Base-by-base conservation (phyloP, 345 rosid genomes). In the Eutrema yunnanense region DNA sequence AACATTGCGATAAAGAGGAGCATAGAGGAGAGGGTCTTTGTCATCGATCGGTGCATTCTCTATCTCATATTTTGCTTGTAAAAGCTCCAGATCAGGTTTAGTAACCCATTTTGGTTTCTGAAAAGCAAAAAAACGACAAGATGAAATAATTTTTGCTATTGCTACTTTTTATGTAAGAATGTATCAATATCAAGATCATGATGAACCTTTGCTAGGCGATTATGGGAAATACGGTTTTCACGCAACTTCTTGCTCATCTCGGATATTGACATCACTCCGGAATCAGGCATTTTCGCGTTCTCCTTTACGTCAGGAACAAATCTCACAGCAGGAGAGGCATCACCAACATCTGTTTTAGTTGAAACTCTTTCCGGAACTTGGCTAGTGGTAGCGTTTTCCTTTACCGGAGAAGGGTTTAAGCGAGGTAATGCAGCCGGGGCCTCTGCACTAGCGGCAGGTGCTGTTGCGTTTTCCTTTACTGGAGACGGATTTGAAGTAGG, bases 41-140 rank as follows among this genome's bases (percentile, higher is more conserved):
- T 82, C 72, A 66, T 78, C 57, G 30, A 84, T 73, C 0, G 96
- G 86, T 42, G 97, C 92, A 78, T 79, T 87, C 83, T 82, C 82
- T 7, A 95, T 89, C 71, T 85, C 86, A 30, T 77, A 59, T 85
- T 86, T 91, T 30, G 86, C 90, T 69, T 62, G 50, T 53, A 81
- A 37, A 6, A 95, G 82, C 77, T 89, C 86, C 49, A 74, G 33
- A 72, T 95, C 99, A 52, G 80, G 92, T 52, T 75, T 75, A 7
- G 96, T 84, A 65, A 88, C 74, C 97, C 93, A 86, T 67, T 81
- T 82, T 33, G 93, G 96, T 68, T 67, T 87, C 98, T 94, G 67
- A 67, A 80, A 70, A 62, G 0, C 22, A 3, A 5, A 52, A 9
- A 76, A 56, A 58, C 14, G 8, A 42, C 53, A 72, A 72, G 52